Percentiles rank a stretch among this genome's conserved stretches.
phyloP scores from a whole-genome alignment of 2,329 filamentous ascomycete genomes.

The Chlorencoelia australis region DNA sequence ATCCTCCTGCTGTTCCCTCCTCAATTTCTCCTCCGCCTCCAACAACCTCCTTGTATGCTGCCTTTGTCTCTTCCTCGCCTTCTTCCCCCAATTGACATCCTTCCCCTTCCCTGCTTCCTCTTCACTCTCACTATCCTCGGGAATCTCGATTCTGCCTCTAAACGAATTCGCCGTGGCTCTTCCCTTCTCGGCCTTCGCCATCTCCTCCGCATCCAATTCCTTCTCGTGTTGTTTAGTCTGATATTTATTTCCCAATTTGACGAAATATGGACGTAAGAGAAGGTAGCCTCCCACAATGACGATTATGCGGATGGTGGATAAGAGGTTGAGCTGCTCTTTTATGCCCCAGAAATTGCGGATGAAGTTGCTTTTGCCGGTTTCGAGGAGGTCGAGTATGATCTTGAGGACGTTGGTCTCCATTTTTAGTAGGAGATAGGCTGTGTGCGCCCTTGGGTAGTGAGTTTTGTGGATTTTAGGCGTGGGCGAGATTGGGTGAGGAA shows the following conservation, averaged over 20 bases:
- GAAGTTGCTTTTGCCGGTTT: constrained; percentile 15
- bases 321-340: too few species aligned
- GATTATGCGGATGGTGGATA: constrained; percentile 64
- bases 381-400: constrained; percentile 6
- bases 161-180: constrained; percentile 50
- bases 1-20: constrained; percentile 48
- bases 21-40: constrained; percentile 45
- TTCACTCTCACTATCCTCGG: constrained; percentile 42
- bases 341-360: too few species aligned
- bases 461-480: too few species aligned
- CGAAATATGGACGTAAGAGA: constrained; percentile 63
- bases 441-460: too few species aligned
- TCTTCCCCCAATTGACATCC: constrained; percentile 52
- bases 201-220: constrained; percentile 28
- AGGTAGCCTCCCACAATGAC: constrained; percentile 64
- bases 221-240: constrained; percentile 55
- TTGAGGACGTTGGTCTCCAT: too few species aligned
- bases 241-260: constrained; percentile 53
- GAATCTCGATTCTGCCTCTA: constrained; percentile 39
- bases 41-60: constrained; percentile 55
- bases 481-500: too few species aligned
- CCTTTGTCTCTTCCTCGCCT: constrained; percentile 58
- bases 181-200: constrained; percentile 17
- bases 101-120: constrained; percentile 32
- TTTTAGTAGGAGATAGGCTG: too few species aligned